Evolutionary conservation across 306 rosid species (phyloP).

Genomic region (Carpinus viminea): DNA sequence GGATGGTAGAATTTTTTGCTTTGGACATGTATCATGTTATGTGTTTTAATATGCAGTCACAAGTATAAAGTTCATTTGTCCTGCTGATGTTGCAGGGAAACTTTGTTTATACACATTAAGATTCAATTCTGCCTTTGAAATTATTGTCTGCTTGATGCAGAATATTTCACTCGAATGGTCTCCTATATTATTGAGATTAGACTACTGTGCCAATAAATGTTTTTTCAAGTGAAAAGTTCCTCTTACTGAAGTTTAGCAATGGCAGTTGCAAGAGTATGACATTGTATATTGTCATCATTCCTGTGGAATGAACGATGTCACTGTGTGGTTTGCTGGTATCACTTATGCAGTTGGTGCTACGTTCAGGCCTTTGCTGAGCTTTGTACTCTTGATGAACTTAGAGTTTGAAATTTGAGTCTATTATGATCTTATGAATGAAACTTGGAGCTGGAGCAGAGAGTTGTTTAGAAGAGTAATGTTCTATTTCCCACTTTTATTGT

Average conservation of each 20-base stretch:
- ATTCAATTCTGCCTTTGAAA: conserved; percentile 16
- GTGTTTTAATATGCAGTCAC: conserved; percentile 41
- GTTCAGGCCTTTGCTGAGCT: no score
- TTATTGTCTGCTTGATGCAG: background rate
- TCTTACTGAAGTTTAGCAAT: background rate
- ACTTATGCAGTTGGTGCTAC: no score
- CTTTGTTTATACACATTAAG: conserved; percentile 33
- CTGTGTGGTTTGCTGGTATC: no score
- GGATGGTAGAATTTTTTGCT: conserved; percentile 42
- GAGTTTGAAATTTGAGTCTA: no score
- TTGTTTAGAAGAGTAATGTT: no score
- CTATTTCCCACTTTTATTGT: no score
- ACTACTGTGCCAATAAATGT: background rate
- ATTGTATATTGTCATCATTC: background rate
- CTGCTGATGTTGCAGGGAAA: conserved; percentile 29
- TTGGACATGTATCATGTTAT: conserved; percentile 35
- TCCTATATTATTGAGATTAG: background rate
- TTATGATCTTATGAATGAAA: no score
- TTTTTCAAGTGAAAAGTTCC: background rate
- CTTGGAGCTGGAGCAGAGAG: no score
- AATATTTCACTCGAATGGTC: background rate
- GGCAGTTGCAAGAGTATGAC: background rate
- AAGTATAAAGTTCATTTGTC: conserved; percentile 31
- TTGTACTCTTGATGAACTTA: no score
- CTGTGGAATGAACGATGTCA: no score